Evolutionary conservation across 2,329 filamentous ascomycete genomes (phyloP), one percentile per base, ranked within the genome.

Genomic region (Cordyceps cateniannulata): DNA sequence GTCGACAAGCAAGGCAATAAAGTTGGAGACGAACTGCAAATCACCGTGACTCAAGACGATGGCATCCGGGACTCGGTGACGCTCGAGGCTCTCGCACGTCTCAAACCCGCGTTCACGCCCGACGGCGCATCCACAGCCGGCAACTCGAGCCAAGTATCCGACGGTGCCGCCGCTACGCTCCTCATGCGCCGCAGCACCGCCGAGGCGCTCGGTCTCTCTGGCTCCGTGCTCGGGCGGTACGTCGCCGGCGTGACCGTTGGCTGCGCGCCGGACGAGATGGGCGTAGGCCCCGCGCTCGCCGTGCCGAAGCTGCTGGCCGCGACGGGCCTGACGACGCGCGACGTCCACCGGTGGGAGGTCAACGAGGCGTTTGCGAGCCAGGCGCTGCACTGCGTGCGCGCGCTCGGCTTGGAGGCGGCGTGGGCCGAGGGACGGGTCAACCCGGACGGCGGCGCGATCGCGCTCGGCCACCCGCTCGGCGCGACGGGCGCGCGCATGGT

Each of bases 221-320:
- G 78, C 6, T 79, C 78, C 29, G 90, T 96, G 68, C 86, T 96
- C 62, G 93, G 89, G 40, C 91, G 89, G 72, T 97, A 93, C 79
- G 89, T 92, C 0, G 87, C 84, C 0, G 88, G 89, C 1, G 82
- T 86, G 32, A 87, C 90, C 12, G 85, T 86, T 0, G 93, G 93
- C 14, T 96, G 91, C 71, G 81, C 80, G 56, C 93, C 93, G 0
- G 91, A 96, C 69, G 92, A 96, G 81, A 97, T 98, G 93, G 93
- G 93, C 44, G 81, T 97, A 62, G 93, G 93, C 0, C 93, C 93
- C 0, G 91, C 91, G 0, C 70, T 96, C 29, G 93, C 91, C 0
- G 93, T 97, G 57, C 93, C 93, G 7, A 89, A 88, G 71, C 79
- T 96, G 22, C 79, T 97, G n/a, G 73, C 78, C 20, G 83, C 85